Percentiles rank a stretch among this genome's conserved stretches.
These are phyloP conservation scores for Gamsiella multidivaricata DNA, from an alignment of 192 early-diverging fungal species.

Conservation along the genomic window DNA sequence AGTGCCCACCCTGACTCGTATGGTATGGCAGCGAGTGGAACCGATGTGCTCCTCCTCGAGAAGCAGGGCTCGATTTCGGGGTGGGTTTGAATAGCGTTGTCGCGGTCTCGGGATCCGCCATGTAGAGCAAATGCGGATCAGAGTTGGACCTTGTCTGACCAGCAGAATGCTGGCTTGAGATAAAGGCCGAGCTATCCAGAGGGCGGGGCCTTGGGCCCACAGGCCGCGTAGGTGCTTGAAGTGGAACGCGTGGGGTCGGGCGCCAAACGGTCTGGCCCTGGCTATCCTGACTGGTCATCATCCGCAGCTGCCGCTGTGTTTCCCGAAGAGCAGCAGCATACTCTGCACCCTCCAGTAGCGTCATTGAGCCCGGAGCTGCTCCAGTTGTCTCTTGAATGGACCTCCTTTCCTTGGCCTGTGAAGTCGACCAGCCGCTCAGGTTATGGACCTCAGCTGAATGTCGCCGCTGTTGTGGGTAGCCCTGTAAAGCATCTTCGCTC, in stretches of 20 bases:
- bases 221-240: background rate
- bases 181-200: background rate
- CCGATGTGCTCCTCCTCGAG: background rate
- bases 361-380: background rate
- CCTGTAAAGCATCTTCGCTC: slow-evolving; percentile 10
- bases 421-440: slow-evolving; percentile 8
- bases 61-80: background rate
- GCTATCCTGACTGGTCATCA: slow-evolving; percentile 13
- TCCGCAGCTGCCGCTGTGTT: slow-evolving; percentile 11
- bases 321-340: slow-evolving; percentile 35
- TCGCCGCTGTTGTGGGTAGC: slow-evolving; percentile 10
- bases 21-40: background rate
- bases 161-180: background rate
- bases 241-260: background rate
- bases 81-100: background rate
- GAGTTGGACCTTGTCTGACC: slow-evolving; percentile 19
- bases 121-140: slow-evolving; percentile 14
- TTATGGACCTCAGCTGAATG: slow-evolving; percentile 35
- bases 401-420: background rate
- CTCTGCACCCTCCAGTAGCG: slow-evolving; percentile 25
- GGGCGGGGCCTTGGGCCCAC: background rate
- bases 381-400: background rate
- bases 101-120: background rate
- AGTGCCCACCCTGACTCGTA: background rate
- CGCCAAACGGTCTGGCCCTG: background rate